Conservation (phyloP, 2,329 filamentous ascomycete species). For the Pestalotiopsis fici region DNA sequence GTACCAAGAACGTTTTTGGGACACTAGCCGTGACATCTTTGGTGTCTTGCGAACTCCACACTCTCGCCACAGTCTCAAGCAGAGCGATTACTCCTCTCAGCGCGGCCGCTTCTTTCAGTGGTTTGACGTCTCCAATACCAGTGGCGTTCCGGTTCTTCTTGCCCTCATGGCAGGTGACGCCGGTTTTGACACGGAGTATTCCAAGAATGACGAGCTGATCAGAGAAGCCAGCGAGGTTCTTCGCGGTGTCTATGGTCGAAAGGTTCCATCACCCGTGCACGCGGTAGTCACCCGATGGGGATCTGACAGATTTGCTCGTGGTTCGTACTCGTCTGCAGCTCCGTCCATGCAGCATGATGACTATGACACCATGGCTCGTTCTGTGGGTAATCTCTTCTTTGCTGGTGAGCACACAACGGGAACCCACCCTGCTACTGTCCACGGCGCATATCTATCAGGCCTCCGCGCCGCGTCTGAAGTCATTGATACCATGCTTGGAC, state of each 20-base stretch:
- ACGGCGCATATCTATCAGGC: slow-evolving; percentile 93
- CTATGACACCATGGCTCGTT: slow-evolving; percentile 86
- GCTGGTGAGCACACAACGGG: slow-evolving; percentile 96
- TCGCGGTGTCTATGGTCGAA: slow-evolving; percentile 69
- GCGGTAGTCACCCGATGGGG: slow-evolving; percentile 92
- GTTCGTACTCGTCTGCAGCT: slow-evolving; percentile 93
- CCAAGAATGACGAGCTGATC: slow-evolving; percentile 74
- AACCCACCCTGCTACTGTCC: slow-evolving; percentile 94
- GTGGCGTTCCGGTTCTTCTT: slow-evolving; percentile 83
- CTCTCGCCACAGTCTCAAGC: slow-evolving; percentile 69
- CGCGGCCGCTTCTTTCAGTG: slow-evolving; percentile 96
- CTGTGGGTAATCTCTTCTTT: slow-evolving; percentile 88
- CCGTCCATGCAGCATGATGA: slow-evolving; percentile 81
- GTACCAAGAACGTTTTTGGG: slow-evolving; percentile 90
- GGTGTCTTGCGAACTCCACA: slow-evolving; percentile 80
- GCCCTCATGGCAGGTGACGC: slow-evolving; percentile 96
- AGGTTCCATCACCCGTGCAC: slow-evolving; percentile 79
- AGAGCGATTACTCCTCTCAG: slow-evolving; percentile 75
- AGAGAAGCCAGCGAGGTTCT: slow-evolving; percentile 79
- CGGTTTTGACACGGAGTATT: slow-evolving; percentile 81
- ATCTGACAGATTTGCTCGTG: slow-evolving; percentile 85
- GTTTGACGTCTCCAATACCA: slow-evolving; percentile 92
- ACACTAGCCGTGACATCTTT: slow-evolving; percentile 87
- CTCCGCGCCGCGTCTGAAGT: slow-evolving; percentile 87
- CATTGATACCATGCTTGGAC: slow-evolving; percentile 76